A percentile compares a stretch with the other conserved stretches of the same genome.
These are phyloP conservation scores for Phascolomyces articulosus DNA, from an alignment of 371 early-diverging fungal species.

Conservation along the genomic window DNA sequence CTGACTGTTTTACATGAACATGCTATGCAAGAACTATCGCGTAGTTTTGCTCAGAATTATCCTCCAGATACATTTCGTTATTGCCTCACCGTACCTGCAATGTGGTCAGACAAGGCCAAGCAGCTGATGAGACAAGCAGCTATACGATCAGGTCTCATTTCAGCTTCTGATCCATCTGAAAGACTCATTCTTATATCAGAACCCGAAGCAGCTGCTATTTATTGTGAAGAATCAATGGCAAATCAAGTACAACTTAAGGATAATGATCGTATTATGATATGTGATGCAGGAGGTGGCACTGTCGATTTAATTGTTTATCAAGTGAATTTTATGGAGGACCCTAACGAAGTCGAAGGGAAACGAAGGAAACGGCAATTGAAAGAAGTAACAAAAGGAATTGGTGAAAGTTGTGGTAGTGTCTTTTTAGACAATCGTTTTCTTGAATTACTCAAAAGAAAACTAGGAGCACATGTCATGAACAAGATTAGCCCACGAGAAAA, in stretches of 20 bases:
- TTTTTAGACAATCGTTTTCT: constrained; percentile 55
- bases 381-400: constrained; percentile 61
- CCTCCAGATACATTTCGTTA: constrained; percentile 43
- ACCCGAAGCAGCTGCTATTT: constrained; percentile 65
- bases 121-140: constrained; percentile 59
- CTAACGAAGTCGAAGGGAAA: too few relatives aligned
- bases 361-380: constrained; percentile 33
- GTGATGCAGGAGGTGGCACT: constrained; percentile 69
- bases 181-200: constrained; percentile 59
- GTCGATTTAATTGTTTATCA: constrained; percentile 60
- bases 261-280: constrained; percentile 61
- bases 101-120: constrained; percentile 59
- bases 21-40: constrained; percentile 40
- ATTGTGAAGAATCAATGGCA: constrained; percentile 56
- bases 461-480: constrained; percentile 44
- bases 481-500: constrained; percentile 43
- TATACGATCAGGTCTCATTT: constrained; percentile 50
- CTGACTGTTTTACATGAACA: constrained; percentile 36
- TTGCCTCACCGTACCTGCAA: constrained; percentile 52
- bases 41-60: constrained; percentile 50
- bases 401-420: constrained; percentile 62
- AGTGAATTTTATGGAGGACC: constrained; percentile 25
- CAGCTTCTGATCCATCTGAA: constrained; percentile 50
- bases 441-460: constrained; percentile 38
- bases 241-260: constrained; percentile 52